These are phyloP conservation scores for Corynespora cassiicola DNA, from an alignment of 2,329 filamentous ascomycete species.

Conservation along the genomic window DNA sequence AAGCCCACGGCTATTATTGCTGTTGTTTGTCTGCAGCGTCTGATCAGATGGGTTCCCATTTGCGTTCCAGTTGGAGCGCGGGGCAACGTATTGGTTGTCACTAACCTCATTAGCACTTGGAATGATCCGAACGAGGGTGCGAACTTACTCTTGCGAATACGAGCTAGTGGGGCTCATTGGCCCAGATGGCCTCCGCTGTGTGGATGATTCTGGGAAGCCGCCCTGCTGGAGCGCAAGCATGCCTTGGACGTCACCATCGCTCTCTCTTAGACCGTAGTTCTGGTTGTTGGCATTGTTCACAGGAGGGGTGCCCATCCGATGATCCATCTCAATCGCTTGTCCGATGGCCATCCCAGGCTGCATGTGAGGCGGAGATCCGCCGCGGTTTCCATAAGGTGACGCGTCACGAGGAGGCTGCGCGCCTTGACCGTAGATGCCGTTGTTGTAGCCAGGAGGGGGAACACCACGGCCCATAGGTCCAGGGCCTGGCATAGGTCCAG, in stretches of 20 bases:
- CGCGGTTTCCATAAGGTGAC: slow-evolving; percentile 55
- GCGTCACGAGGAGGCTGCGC: slow-evolving; percentile 50
- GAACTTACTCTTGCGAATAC: slow-evolving; percentile 76
- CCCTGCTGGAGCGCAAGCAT: slow-evolving; percentile 75
- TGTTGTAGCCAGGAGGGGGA: slow-evolving; percentile 51
- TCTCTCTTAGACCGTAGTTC: slow-evolving; percentile 60
- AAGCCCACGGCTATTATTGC: slow-evolving; percentile 40
- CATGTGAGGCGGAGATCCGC: slow-evolving; percentile 62
- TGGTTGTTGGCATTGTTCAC: slow-evolving; percentile 17
- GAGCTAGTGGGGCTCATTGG: slow-evolving; percentile 66
- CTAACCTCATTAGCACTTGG: slow-evolving; percentile 27
- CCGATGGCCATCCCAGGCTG: slow-evolving; percentile 56
- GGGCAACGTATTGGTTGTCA: slow-evolving; percentile 51
- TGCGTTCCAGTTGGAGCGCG: slow-evolving; percentile 53
- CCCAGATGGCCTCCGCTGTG: slow-evolving; percentile 33
- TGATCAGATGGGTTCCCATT: slow-evolving; percentile 33
- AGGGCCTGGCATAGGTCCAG: slow-evolving; percentile 41
- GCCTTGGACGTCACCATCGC: slow-evolving; percentile 74
- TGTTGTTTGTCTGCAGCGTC: slow-evolving; percentile 30
- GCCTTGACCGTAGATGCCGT: slow-evolving; percentile 40
- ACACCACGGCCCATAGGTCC: slow-evolving; percentile 48
- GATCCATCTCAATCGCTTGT: slow-evolving; percentile 82
- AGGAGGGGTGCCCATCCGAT: slow-evolving; percentile 49
- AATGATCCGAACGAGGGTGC: no score
- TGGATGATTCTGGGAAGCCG: slow-evolving; percentile 30